Conservation (phyloP, 495 filamentous ascomycete species). For the Lineolata rhizophorae region DNA sequence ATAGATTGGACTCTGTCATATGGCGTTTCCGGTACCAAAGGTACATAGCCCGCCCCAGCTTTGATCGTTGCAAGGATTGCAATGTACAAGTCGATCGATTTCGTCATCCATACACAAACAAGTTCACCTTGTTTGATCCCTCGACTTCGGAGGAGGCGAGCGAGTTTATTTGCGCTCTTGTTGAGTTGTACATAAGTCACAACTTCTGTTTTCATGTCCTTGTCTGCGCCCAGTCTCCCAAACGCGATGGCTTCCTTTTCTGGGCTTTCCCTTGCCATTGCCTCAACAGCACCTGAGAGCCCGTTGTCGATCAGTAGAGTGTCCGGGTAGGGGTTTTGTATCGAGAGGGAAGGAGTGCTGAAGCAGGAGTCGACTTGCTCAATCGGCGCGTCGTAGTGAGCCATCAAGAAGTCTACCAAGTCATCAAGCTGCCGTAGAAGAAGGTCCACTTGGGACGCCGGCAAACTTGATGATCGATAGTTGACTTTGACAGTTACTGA, state of each 20-base stretch:
- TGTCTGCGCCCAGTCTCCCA: constrained; percentile 21
- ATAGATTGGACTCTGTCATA: constrained; percentile 28
- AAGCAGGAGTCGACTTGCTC: too few species aligned
- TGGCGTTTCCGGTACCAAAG: constrained; percentile 43
- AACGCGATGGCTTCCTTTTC: constrained; percentile 36
- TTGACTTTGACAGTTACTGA: constrained; percentile 25
- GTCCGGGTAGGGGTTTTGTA: constrained; percentile 25
- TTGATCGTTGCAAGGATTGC: constrained; percentile 52
- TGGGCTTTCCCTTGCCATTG: constrained; percentile 24
- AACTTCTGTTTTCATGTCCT: constrained; percentile 11
- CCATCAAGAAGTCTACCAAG: constrained; percentile 25
- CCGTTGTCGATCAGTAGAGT: constrained; percentile 2
- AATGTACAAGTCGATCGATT: constrained; percentile 42
- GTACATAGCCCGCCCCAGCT: constrained; percentile 50
- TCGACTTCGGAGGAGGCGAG: constrained; percentile 26
- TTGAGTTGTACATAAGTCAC: constrained; percentile 45
- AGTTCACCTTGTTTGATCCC: constrained; percentile 28
- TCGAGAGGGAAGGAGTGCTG: too few species aligned
- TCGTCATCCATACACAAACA: constrained; percentile 48
- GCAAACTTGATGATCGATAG: constrained; percentile 27
- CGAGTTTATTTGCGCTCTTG: constrained; percentile 37
- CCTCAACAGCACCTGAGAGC: constrained; percentile 32
- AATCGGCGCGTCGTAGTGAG: constrained; percentile 18
- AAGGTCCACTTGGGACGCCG: constrained; percentile 24
- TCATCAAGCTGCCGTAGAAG: constrained; percentile 35